Evolutionary conservation across 2,329 filamentous ascomycete species (phyloP), one percentile per base, ranked within the genome.

Genomic region (Trichoderma gracile): DNA sequence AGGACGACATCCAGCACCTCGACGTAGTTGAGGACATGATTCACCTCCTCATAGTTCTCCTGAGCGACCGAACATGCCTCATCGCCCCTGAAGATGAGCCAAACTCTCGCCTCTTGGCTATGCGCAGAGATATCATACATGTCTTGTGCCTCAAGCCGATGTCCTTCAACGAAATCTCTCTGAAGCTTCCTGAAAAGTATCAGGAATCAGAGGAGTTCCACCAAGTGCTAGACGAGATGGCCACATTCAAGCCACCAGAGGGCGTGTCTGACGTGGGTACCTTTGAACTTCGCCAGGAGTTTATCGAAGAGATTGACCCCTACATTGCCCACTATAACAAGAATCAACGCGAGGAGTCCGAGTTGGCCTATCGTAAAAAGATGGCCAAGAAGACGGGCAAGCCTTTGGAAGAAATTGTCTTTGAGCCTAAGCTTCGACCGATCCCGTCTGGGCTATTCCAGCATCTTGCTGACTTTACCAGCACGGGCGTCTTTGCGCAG

Each of bases 291-390:
- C 95, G 93, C 73, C 87, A 90, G 5, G 86, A 96, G 66, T 95
- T 89, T 71, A 84, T 97, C 45, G 90, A 94, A 69, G 85, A 96
- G 53, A 87, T 99, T 57, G 96, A 99, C 74, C 95, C 96, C 0
- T 99, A 97, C 75, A 95, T 93, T 72, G 91, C 93, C 7, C 93
- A 98, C 73, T 99, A 97, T 76, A 96, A 89, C 72, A 96, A 97
- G 74, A 99, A 99, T 72, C 94, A 98, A 75, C 87, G 95, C 57
- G 95, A 99, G 73, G 95, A 99, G 75, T 92, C 94, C 0, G 95
- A 99, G 76, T 88, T 86, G 69, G 90, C 93, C 3, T 97, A 95
- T 79, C 92, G 90, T 71, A 89, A 90, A 72, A 90, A 91, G 81
- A 88, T 95, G 81, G 91, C 93, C 12, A 93, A 93, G 78, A 93